These are phyloP conservation scores for Penicillium sp. DNA, from an alignment of 2,329 filamentous ascomycete species.

Conservation along the genomic window DNA sequence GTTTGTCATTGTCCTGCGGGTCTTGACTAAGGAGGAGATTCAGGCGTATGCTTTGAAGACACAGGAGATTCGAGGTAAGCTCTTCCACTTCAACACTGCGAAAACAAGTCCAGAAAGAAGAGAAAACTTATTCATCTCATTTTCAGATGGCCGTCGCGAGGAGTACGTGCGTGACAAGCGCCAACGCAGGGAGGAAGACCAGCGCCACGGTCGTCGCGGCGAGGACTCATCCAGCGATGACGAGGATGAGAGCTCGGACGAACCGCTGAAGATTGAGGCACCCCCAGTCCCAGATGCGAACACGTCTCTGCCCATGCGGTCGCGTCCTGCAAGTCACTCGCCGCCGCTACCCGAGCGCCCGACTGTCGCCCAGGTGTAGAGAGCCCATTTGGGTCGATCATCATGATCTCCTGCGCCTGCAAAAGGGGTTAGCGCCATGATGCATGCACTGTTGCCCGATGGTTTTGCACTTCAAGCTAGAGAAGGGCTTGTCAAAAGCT, in stretches of 20 bases:
- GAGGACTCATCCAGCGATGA: slow-evolving; percentile 40
- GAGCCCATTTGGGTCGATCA: neutral
- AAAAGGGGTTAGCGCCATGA: neutral
- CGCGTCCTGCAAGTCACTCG: slow-evolving; percentile 18
- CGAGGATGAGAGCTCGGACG: slow-evolving; percentile 38
- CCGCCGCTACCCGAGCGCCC: slow-evolving; percentile 13
- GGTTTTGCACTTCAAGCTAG: neutral
- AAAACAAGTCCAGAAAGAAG: neutral
- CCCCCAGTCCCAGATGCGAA: slow-evolving; percentile 20
- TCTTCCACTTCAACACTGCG: neutral
- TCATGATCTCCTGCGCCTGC: neutral
- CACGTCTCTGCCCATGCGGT: slow-evolving; percentile 21
- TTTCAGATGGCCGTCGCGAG: slow-evolving; percentile 39
- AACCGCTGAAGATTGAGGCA: slow-evolving; percentile 36
- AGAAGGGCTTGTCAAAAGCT: neutral
- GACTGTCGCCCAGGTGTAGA: slow-evolving; percentile 16
- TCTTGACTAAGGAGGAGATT: slow-evolving; percentile 86
- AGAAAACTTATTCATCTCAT: slow-evolving; percentile 18
- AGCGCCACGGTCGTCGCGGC: slow-evolving; percentile 35
- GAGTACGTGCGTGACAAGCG: slow-evolving; percentile 40
- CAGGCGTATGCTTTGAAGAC: slow-evolving; percentile 83
- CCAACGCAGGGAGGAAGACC: slow-evolving; percentile 47
- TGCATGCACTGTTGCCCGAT: neutral
- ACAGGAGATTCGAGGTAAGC: slow-evolving; percentile 74
- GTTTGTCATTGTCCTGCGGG: slow-evolving; percentile 88